Conservation (phyloP, 768 basidiomycete genomes). For the Phylloporus sp. region DNA sequence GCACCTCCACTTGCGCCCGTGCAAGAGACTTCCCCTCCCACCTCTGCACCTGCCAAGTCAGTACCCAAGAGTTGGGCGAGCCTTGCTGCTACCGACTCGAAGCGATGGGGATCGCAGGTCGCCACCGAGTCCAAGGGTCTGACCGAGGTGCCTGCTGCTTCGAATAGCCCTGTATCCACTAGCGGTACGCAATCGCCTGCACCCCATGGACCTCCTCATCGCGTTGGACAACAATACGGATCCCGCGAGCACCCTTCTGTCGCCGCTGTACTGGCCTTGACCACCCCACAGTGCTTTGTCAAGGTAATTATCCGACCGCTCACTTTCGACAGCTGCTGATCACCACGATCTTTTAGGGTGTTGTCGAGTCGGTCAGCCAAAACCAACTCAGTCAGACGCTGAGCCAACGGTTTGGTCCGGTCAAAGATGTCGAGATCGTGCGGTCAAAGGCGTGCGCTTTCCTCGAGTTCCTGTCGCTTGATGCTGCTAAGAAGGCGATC, state of each 20-base stretch:
- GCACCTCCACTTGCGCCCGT: slow-evolving; percentile 29
- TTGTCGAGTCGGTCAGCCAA: slow-evolving; percentile 60
- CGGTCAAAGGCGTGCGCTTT: slow-evolving; percentile 89
- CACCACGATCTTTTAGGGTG: slow-evolving; percentile 45
- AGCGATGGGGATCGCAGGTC: slow-evolving; percentile 82
- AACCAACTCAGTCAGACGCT: slow-evolving; percentile 47
- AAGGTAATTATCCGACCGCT: slow-evolving; percentile 51
- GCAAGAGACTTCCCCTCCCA: slow-evolving; percentile 23
- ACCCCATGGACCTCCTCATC: slow-evolving; percentile 30
- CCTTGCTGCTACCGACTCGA: slow-evolving; percentile 75
- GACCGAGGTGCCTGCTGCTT: slow-evolving; percentile 52
- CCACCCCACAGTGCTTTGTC: slow-evolving; percentile 83
- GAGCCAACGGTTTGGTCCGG: slow-evolving; percentile 62
- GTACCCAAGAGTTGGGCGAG: slow-evolving; percentile 87
- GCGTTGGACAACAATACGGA: slow-evolving; percentile 32
- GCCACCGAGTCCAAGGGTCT: slow-evolving; percentile 73
- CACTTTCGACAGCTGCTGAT: neutral
- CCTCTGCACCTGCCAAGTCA: slow-evolving; percentile 36
- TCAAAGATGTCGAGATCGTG: slow-evolving; percentile 88
- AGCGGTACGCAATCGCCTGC: slow-evolving; percentile 35
- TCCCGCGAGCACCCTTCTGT: slow-evolving; percentile 41
- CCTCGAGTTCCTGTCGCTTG: slow-evolving; percentile 77
- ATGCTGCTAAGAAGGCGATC: slow-evolving; percentile 84
- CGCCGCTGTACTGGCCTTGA: slow-evolving; percentile 56
- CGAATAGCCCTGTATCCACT: slow-evolving; percentile 38